These are phyloP conservation scores for Xylaria grammica DNA, from an alignment of 495 filamentous ascomycete species.

Conservation along the genomic window DNA sequence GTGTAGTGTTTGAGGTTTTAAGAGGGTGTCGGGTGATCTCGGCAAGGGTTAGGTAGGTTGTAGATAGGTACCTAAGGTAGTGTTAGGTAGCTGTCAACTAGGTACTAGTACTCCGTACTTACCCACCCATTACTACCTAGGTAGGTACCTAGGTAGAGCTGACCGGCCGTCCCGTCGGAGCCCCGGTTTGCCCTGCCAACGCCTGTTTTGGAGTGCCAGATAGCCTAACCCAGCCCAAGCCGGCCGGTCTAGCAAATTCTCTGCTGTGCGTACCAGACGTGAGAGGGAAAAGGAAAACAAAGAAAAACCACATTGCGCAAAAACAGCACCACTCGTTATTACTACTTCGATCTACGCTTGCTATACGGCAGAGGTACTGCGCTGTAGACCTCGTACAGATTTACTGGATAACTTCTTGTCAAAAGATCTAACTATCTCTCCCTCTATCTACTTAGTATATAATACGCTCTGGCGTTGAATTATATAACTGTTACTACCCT, in stretches of 20 bases:
- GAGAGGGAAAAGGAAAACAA: background rate
- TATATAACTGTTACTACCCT: background rate
- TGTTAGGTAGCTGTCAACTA: background rate
- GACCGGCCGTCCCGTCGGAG: slow-evolving; percentile 4
- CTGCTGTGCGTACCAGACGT: background rate
- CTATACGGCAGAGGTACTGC: background rate
- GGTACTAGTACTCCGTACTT: background rate
- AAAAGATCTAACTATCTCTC: too few relatives aligned
- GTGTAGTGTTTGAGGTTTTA: slow-evolving; percentile 12
- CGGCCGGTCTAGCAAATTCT: background rate
- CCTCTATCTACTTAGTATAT: too few relatives aligned
- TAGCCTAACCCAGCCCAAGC: background rate
- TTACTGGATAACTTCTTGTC: background rate
- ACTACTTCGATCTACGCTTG: background rate
- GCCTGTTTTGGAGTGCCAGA: background rate
- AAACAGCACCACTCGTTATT: slow-evolving; percentile 3
- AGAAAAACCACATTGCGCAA: slow-evolving; percentile 14
- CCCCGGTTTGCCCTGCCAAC: slow-evolving; percentile 9
- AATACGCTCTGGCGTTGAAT: too few relatives aligned
- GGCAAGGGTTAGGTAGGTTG: background rate
- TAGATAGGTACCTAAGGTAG: too few relatives aligned
- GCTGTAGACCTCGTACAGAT: background rate
- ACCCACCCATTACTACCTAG: background rate
- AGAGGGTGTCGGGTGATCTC: slow-evolving; percentile 4
- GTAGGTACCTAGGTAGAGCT: too few relatives aligned